Percentiles rank a stretch among this genome's conserved stretches.
Evolutionary conservation across 208 protist species (phyloP).

Genomic region (Acanthamoeba sp.): DNA sequence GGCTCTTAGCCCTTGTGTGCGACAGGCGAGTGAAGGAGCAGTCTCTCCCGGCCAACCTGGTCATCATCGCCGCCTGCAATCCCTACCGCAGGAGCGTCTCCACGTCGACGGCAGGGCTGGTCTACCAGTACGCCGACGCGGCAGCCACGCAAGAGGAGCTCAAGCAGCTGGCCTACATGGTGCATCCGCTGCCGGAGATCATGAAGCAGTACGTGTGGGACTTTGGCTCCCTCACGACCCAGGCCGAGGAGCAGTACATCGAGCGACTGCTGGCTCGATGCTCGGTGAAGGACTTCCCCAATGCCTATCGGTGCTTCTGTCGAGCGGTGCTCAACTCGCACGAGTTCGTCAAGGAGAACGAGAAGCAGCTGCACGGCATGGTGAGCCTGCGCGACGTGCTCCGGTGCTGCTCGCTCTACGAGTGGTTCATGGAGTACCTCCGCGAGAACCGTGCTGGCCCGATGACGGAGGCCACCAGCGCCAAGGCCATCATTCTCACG

Average conservation of each 20-base stretch:
- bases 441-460: not conserved
- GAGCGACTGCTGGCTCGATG: not conserved
- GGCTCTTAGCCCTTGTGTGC: constrained; percentile 27
- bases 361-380: not conserved
- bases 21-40: not conserved
- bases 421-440: constrained; percentile 64
- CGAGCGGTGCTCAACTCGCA: constrained; percentile 12
- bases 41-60: constrained; percentile 60
- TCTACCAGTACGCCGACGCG: constrained; percentile 43
- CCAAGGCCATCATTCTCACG: constrained; percentile 1
- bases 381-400: constrained; percentile 36
- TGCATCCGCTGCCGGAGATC: constrained; percentile 62
- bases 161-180: constrained; percentile 60
- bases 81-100: constrained; percentile 52
- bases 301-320: not conserved
- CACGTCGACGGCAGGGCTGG: not conserved
- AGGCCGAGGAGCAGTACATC: constrained; percentile 63
- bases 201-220: constrained; percentile 76
- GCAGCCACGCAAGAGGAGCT: constrained; percentile 26
- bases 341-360: constrained; percentile 64
- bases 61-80: constrained; percentile 67
- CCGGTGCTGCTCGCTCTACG: constrained; percentile 7
- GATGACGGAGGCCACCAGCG: not conserved
- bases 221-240: constrained; percentile 43
- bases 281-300: not conserved